A percentile compares a stretch with the other conserved stretches of the same genome.
These are phyloP conservation scores for Suhomyces anneliseae DNA, from an alignment of 1,139 yeast genomes.

Conservation along the genomic window DNA sequence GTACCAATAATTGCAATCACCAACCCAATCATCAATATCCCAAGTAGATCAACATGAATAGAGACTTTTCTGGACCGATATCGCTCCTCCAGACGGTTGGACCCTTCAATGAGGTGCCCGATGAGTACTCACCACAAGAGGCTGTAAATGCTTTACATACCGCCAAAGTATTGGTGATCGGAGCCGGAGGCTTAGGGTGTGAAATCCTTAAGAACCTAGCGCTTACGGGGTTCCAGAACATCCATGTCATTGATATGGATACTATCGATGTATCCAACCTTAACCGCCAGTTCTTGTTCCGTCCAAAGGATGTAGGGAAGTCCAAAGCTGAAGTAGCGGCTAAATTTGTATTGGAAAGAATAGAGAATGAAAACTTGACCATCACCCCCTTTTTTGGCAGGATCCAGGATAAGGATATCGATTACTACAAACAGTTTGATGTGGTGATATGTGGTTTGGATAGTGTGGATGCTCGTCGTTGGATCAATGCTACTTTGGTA, in stretches of 20 bases:
- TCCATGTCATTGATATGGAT: slow-evolving; percentile 92
- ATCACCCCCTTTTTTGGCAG: slow-evolving; percentile 62
- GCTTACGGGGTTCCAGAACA: slow-evolving; percentile 67
- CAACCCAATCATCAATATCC: neutral
- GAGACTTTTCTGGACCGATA: neutral
- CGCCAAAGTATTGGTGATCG: slow-evolving; percentile 57
- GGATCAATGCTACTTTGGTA: slow-evolving; percentile 81
- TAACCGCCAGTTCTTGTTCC: slow-evolving; percentile 85
- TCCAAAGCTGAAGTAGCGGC: slow-evolving; percentile 85
- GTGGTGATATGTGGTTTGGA: slow-evolving; percentile 87
- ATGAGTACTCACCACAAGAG: slow-evolving; percentile 30
- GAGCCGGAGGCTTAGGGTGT: slow-evolving; percentile 97
- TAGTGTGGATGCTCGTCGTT: slow-evolving; percentile 84
- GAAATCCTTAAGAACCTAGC: slow-evolving; percentile 86
- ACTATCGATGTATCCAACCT: slow-evolving; percentile 88
- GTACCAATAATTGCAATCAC: neutral
- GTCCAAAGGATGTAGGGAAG: slow-evolving; percentile 70
- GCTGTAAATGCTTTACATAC: slow-evolving; percentile 28
- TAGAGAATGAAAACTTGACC: slow-evolving; percentile 41
- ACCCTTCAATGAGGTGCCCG: slow-evolving; percentile 44
- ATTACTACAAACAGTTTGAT: slow-evolving; percentile 68
- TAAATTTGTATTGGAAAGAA: slow-evolving; percentile 49
- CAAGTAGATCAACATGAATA: neutral
- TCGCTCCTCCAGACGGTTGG: slow-evolving; percentile 32
- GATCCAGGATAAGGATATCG: slow-evolving; percentile 69